Percentiles rank a stretch among this genome's conserved stretches.
These are phyloP conservation scores for Diaporthe humulicola DNA, from an alignment of 2,329 filamentous ascomycete genomes.

Conservation along the genomic window DNA sequence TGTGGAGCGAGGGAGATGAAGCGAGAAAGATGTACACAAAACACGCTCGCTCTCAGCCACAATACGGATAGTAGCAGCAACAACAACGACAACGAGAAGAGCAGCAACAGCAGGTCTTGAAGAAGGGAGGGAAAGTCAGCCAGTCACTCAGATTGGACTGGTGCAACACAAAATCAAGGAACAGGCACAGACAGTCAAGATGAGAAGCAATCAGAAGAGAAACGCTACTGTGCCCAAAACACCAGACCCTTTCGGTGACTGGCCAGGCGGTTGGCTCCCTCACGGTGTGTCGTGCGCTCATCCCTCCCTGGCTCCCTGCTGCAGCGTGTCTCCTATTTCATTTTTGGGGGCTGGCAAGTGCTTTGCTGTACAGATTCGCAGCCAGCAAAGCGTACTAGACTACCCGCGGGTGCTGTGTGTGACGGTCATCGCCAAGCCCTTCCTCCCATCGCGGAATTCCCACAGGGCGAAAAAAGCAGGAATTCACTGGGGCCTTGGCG, in stretches of 20 bases:
- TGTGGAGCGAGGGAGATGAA: slow-evolving; percentile 26
- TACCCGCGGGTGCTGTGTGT: not conserved
- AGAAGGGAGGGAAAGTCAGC: not conserved
- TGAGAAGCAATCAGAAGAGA: not conserved
- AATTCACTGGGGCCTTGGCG: slow-evolving; percentile 37
- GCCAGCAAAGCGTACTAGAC: too few species aligned
- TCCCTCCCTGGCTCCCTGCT: not conserved
- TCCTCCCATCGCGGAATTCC: not conserved
- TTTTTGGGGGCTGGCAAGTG: slow-evolving; percentile 19
- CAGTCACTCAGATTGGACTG: slow-evolving; percentile 3
- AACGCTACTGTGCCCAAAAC: slow-evolving; percentile 1
- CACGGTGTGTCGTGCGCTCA: not conserved
- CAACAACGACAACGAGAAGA: not conserved
- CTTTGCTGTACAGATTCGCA: too few species aligned
- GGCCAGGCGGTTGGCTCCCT: slow-evolving; percentile 1
- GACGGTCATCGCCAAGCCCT: slow-evolving; percentile 38
- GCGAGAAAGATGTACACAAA: not conserved
- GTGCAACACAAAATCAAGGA: slow-evolving; percentile 7
- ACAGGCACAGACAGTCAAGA: not conserved
- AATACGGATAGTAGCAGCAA: not conserved
- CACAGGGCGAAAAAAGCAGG: slow-evolving; percentile 1
- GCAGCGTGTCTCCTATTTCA: slow-evolving; percentile 30
- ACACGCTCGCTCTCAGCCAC: not conserved
- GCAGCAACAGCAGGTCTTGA: not conserved
- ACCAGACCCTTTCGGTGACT: not conserved